A percentile compares a stretch with the other conserved stretches of the same genome.
Conservation (phyloP, 257 asterid genomes). For the Gentiana straminea region DNA sequence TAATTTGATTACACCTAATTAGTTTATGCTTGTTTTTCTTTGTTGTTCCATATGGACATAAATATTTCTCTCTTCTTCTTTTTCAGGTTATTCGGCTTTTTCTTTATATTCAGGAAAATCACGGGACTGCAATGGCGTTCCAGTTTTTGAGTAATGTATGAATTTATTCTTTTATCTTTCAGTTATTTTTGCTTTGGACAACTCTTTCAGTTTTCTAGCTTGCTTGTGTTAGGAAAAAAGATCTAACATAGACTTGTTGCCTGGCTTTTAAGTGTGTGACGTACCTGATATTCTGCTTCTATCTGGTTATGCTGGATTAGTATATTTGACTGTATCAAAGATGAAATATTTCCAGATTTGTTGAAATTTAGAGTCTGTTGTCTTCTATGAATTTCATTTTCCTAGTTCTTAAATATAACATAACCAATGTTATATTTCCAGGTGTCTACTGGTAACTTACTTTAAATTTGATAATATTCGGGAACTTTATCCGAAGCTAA, state of each 20-base stretch:
- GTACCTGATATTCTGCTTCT: neutral
- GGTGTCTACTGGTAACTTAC: no score
- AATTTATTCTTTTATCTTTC: conserved; percentile 18
- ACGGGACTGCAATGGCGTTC: conserved; percentile 67
- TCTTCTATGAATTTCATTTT: no score
- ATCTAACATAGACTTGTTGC: conserved; percentile 1
- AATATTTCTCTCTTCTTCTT: neutral
- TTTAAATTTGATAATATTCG: no score
- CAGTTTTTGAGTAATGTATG: conserved; percentile 90
- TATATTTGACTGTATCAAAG: neutral
- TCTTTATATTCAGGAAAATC: conserved; percentile 70
- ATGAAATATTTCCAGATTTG: neutral
- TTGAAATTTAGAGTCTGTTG: no score
- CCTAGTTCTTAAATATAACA: no score
- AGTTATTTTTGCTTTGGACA: neutral
- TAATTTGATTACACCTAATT: neutral
- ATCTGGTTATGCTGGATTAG: neutral
- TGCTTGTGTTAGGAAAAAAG: neutral
- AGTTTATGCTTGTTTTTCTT: neutral
- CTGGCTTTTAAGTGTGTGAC: conserved; percentile 1
- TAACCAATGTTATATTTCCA: no score
- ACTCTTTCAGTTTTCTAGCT: neutral
- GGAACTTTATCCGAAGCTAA: no score
- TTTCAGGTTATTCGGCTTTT: conserved; percentile 85
- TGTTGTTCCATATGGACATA: neutral